Conservation (phyloP, 129 eudicot genomes). For the Artemisia argyi region DNA sequence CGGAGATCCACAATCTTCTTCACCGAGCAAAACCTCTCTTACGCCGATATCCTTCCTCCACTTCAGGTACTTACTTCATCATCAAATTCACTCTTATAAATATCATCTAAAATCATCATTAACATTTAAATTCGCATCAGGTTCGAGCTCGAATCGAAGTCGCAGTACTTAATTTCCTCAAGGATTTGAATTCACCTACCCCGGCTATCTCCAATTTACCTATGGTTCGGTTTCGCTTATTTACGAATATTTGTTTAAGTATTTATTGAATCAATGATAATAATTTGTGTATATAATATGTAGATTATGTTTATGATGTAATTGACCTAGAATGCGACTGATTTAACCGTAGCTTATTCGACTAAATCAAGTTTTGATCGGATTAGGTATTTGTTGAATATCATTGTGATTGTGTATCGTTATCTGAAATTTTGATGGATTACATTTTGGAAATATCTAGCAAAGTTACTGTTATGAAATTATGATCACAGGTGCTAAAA, state of each 20-base stretch:
- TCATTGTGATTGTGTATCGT: too few species aligned
- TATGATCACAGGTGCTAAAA: neutral
- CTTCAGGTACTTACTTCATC: constrained; percentile 48
- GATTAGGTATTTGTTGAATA: too few species aligned
- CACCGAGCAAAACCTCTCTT: constrained; percentile 78
- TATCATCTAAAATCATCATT: neutral
- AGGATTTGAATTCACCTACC: constrained; percentile 55
- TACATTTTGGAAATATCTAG: neutral
- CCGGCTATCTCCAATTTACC: constrained; percentile 84
- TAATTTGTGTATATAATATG: too few species aligned
- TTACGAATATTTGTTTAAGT: too few species aligned
- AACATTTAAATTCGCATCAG: constrained; percentile 36
- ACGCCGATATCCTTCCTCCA: constrained; percentile 92
- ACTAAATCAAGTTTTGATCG: too few species aligned
- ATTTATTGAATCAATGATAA: too few species aligned
- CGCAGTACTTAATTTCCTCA: constrained; percentile 78
- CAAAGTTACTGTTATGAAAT: neutral
- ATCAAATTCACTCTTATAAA: neutral
- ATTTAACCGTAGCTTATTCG: too few species aligned
- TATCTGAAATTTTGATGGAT: neutral
- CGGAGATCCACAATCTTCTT: constrained; percentile 72
- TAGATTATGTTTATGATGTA: too few species aligned
- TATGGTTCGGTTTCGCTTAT: constrained; percentile 58
- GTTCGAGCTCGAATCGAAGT: constrained; percentile 97
- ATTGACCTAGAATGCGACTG: too few species aligned